Evolutionary conservation across 2,329 filamentous ascomycete genomes (phyloP), one percentile per base, ranked within the genome.

Genomic region (Pseudogymnoascus sp.): DNA sequence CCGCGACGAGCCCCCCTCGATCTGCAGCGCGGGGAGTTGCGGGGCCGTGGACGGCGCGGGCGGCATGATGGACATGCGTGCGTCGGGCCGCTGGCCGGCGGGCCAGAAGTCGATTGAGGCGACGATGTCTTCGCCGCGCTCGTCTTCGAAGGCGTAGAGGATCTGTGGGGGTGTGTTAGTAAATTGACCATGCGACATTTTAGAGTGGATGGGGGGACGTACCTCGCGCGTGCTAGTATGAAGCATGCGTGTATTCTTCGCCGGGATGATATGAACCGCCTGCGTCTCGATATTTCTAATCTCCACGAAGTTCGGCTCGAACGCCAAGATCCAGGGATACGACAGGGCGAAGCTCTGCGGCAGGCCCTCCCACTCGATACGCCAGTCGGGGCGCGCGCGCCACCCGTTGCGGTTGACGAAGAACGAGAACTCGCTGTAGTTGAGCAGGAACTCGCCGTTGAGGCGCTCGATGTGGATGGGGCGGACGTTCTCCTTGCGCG

Each of bases 341-440:
- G 92, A 96, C 63, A 97, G 86, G 1, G 95, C 95, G 76, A 99
- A 99, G 64, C 87, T 88, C 71, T 91, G 89, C 42, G 95, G 95
- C 51, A 86, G 90, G 64, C 95, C 95, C 78, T 99, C 95, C 95
- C 95, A 99, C 67, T 93, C 89, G 73, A 99, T 96, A 71, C 89
- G 88, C 95, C 95, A 99, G 76, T 99, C 95, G 4, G 93, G 92
- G 71, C 93, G 84, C 62, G 93, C 93, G 67, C 95, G 87, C 95
- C 95, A 99, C 39, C 95, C 95, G 75, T 99, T 97, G 71, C 95
- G 86, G 77, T 99, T 62, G 73, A 99, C 95, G 72, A 97, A 99
- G 84, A 99, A 99, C 11, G 91, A 96, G 77, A 97, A 99, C 75
- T 99, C 95, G 4, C 91, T 95, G 78, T 99, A 99, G 77, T 97